Evolutionary conservation across 2,329 filamentous ascomycete species (phyloP).

Genomic region (Colletotrichum orbiculare): DNA sequence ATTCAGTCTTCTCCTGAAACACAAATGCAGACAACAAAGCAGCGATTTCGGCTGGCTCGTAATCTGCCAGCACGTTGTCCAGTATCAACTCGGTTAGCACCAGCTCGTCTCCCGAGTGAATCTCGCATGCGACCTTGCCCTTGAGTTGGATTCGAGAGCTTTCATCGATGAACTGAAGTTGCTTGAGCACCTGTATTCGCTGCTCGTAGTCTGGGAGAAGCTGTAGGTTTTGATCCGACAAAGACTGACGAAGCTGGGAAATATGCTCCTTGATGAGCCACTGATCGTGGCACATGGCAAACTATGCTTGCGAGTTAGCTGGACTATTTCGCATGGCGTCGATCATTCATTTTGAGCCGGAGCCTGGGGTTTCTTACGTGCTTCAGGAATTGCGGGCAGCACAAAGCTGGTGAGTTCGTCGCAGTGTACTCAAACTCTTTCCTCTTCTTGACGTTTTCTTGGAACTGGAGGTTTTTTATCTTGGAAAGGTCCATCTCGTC

Average conservation of each 20-base stretch:
- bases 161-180: constrained; percentile 91
- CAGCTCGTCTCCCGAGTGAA: constrained; percentile 95
- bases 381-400: constrained; percentile 84
- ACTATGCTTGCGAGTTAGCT: constrained; percentile 66
- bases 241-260: constrained; percentile 82
- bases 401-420: constrained; percentile 72
- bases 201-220: constrained; percentile 97
- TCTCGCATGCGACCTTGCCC: constrained; percentile 97
- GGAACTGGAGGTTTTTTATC: constrained; percentile 84
- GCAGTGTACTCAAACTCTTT: constrained; percentile 70
- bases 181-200: constrained; percentile 89
- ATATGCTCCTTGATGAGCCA: constrained; percentile 98
- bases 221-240: constrained; percentile 96
- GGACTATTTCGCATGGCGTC: not conserved
- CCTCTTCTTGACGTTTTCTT: constrained; percentile 82
- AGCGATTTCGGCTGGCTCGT: constrained; percentile 96
- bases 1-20: constrained; percentile 95
- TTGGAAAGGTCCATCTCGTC: constrained; percentile 85
- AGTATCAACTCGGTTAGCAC: constrained; percentile 96
- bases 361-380: constrained; percentile 72
- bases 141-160: constrained; percentile 91
- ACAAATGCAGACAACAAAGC: constrained; percentile 94
- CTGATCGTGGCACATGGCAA: constrained; percentile 95
- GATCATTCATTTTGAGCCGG: constrained; percentile 5
- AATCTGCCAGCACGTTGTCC: constrained; percentile 95